Percentiles rank a stretch among this genome's conserved stretches.
Conservation (phyloP, 2,329 filamentous ascomycete species). For the Domatiomyces globalis region DNA sequence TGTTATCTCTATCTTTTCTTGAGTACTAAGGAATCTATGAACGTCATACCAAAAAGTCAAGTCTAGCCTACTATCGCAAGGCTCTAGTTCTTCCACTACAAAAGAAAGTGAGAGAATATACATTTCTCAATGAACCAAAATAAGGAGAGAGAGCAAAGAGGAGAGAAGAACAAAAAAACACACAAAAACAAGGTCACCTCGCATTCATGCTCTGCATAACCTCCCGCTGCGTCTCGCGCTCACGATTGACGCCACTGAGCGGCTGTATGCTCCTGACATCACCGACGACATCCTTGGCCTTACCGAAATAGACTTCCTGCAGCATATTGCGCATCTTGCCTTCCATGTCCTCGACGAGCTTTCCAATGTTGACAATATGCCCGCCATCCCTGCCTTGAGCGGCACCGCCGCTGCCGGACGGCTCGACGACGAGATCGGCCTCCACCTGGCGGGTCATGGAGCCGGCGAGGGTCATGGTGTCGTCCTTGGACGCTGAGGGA, state of each 20-base stretch:
- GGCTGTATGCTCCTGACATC: slow-evolving; percentile 60
- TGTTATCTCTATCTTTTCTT: too few species aligned
- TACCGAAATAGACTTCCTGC: slow-evolving; percentile 97
- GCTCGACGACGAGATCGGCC: slow-evolving; percentile 71
- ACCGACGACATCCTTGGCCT: slow-evolving; percentile 95
- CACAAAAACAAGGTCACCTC: neutral
- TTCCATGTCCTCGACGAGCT: slow-evolving; percentile 97
- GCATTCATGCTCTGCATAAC: slow-evolving; percentile 15
- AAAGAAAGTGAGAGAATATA: too few species aligned
- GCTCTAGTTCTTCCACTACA: too few species aligned
- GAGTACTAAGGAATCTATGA: too few species aligned
- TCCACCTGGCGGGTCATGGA: slow-evolving; percentile 98
- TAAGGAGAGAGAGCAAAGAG: too few species aligned
- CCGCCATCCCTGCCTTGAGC: slow-evolving; percentile 53
- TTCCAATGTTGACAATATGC: slow-evolving; percentile 90
- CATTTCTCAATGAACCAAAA: too few species aligned
- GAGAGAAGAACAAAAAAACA: too few species aligned
- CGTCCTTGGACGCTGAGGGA: neutral
- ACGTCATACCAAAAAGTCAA: too few species aligned
- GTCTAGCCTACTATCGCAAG: too few species aligned
- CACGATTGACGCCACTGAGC: slow-evolving; percentile 15
- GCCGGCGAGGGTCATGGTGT: slow-evolving; percentile 67
- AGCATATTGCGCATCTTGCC: slow-evolving; percentile 96
- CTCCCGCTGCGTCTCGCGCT: slow-evolving; percentile 15
- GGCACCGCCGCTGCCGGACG: neutral